Evolutionary conservation across 495 filamentous ascomycete species (phyloP), one percentile per base, ranked within the genome.

Genomic region (Melanomma pulvis-pyrius): DNA sequence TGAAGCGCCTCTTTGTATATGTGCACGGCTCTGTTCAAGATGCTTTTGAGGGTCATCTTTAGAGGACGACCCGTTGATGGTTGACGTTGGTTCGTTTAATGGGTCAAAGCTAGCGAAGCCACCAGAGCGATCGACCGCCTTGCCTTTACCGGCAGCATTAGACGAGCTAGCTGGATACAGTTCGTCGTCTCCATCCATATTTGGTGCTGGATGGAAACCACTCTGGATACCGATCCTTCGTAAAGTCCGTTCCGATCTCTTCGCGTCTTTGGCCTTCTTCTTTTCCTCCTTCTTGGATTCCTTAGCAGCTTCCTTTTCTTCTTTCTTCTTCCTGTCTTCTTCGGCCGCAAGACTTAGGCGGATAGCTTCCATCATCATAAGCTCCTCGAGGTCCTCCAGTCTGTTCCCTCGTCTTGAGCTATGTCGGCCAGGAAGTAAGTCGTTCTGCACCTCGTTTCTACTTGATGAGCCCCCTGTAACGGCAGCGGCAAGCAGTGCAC

Each of bases 361-460:
- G 57, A 98, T 93, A 1, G 94, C 94, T 74, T 98, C 94, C 82
- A 93, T 90, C 84, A 97, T 91, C 94, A 98, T 98, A 81, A 98
- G 91, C 51, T 96, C 93, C 73, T 98, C 94, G 12, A 98, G 79
- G 70, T 97, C 93, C 48, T 96, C 91, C 57, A 94, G 82, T 49
- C 92, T 81, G 56, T 73, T 86, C 1, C 50, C 60, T 53, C 87
- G 79, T 54, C 90, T 81, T 15, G 87, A 85, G 65, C 81, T 84
- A 19, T 78, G 79, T n/a, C 85, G 81, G 8, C 82, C 78, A 21
- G 83, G 78, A 19, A 79, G 78, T 21, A 83, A 53, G 59, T 80
- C 80, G 5, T 72, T 75, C 21, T 76, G 63, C 5, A 74, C 82
- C 68, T 82, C 82, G 8, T 74, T 48, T 19, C 68, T 32, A 24